Conservation (phyloP, 768 basidiomycete genomes). For the Ephemerocybe angulata region DNA sequence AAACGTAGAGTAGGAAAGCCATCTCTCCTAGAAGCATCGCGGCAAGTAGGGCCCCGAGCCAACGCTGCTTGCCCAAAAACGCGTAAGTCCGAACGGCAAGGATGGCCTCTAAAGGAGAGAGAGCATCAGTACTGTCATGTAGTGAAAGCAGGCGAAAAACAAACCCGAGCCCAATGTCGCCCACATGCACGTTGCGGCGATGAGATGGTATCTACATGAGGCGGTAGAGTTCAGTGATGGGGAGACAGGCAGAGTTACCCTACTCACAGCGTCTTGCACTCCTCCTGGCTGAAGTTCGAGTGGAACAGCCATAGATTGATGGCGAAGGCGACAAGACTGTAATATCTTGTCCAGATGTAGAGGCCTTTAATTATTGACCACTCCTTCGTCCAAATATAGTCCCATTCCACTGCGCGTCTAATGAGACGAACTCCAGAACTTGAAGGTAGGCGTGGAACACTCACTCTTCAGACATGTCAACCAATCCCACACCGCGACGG, state of each 20-base stretch:
- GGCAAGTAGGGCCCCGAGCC: constrained; percentile 7
- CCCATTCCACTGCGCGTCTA: constrained; percentile 6
- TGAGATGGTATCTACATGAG: constrained; percentile 11
- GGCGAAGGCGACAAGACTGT: constrained; percentile 13
- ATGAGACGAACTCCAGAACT: not conserved
- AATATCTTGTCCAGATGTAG: constrained; percentile 16
- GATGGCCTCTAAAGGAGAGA: constrained; percentile 11
- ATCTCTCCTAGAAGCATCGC: constrained; percentile 10
- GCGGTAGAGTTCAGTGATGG: not conserved
- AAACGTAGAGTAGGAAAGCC: constrained; percentile 14
- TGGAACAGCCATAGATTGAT: constrained; percentile 16
- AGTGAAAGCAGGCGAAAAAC: not conserved
- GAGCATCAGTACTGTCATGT: not conserved
- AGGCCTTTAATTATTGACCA: constrained; percentile 14
- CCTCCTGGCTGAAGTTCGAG: constrained; percentile 10
- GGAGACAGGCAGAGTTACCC: not conserved
- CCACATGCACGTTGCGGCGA: constrained; percentile 17
- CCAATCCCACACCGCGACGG: constrained; percentile 15
- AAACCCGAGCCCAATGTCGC: constrained; percentile 13
- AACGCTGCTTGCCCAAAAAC: constrained; percentile 12
- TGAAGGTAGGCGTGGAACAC: not conserved
- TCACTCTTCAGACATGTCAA: constrained; percentile 6
- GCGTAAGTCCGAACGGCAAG: constrained; percentile 15
- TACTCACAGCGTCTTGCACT: constrained; percentile 13
- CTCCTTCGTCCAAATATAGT: constrained; percentile 15